A percentile compares a stretch with the other conserved stretches of the same genome.
phyloP scores from a whole-genome alignment of 495 filamentous ascomycete genomes.

The Aspergillus coremiiformis region DNA sequence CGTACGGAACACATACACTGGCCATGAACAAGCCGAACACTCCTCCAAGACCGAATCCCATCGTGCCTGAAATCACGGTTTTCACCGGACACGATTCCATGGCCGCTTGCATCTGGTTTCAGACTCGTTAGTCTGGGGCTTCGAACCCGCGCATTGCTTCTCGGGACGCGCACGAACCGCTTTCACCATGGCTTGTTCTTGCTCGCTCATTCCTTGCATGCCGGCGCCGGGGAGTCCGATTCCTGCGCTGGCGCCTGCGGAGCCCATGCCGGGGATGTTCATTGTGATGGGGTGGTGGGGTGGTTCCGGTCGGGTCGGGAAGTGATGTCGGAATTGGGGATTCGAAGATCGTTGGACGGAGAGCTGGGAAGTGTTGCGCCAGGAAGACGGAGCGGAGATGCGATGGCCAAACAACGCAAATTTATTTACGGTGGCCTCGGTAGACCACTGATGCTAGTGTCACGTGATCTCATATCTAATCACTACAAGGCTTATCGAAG shows the following conservation, averaged over 20 bases:
- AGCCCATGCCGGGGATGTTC: constrained; percentile 33
- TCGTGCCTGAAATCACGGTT: constrained; percentile 70
- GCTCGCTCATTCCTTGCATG: constrained; percentile 42
- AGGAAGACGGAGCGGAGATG: too few species aligned
- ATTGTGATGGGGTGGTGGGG: not conserved
- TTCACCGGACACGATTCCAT: constrained; percentile 91
- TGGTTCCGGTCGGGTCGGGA: not conserved
- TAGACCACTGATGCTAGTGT: constrained; percentile 13
- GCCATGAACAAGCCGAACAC: constrained; percentile 96
- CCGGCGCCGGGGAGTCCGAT: not conserved
- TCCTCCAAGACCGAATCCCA: constrained; percentile 86
- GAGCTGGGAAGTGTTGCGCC: not conserved
- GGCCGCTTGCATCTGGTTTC: constrained; percentile 58
- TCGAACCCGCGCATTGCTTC: too few species aligned
- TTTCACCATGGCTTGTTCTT: constrained; percentile 48
- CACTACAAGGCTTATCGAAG: too few species aligned
- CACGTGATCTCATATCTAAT: constrained; percentile 17
- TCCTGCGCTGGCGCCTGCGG: constrained; percentile 19
- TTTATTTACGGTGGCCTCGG: constrained; percentile 24
- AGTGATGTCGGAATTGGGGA: too few species aligned
- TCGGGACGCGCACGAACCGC: too few species aligned
- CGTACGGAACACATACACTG: constrained; percentile 52
- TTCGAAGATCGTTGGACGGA: not conserved
- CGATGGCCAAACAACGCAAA: constrained; percentile 23
- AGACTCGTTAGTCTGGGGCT: not conserved